Evolutionary conservation across 768 basidiomycete species (phyloP).

Genomic region (Antrodiella citrinella): DNA sequence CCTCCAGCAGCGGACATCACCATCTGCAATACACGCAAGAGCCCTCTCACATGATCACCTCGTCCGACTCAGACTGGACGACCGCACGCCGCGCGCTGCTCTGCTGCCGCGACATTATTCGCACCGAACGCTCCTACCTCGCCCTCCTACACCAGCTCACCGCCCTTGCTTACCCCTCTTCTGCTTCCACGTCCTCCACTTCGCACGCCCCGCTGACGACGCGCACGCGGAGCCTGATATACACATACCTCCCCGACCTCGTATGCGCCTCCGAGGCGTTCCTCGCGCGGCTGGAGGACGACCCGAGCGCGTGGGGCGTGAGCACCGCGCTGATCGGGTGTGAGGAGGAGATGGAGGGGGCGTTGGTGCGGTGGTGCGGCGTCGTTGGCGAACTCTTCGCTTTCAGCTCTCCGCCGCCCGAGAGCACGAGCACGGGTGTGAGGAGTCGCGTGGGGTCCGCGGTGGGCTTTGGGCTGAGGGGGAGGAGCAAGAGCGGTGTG

Average conservation of each 20-base stretch:
- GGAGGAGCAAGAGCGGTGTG: neutral
- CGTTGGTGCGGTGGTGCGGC: slow-evolving; percentile 50
- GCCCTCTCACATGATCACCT: neutral
- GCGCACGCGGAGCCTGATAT: slow-evolving; percentile 26
- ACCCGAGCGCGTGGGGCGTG: slow-evolving; percentile 61
- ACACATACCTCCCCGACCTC: slow-evolving; percentile 42
- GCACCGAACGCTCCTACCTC: slow-evolving; percentile 39
- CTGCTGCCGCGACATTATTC: slow-evolving; percentile 39
- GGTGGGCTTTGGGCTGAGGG: neutral
- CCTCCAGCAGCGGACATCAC: neutral
- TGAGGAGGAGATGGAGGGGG: slow-evolving; percentile 43
- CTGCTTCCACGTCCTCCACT: slow-evolving; percentile 20
- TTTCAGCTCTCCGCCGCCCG: slow-evolving; percentile 4
- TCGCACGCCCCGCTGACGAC: neutral
- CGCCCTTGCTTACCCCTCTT: slow-evolving; percentile 36
- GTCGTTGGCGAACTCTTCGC: slow-evolving; percentile 38
- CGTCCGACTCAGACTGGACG: slow-evolving; percentile 25
- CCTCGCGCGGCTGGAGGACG: slow-evolving; percentile 42
- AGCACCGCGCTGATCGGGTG: slow-evolving; percentile 48
- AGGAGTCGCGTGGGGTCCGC: neutral
- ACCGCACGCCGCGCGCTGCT: slow-evolving; percentile 32
- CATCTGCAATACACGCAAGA: neutral
- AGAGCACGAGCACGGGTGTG: neutral
- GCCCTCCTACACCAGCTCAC: slow-evolving; percentile 29
- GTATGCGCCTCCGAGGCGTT: slow-evolving; percentile 42